Conservation (phyloP, 1,284 basidiomycete genomes). For the Ganoderma resinaceum region DNA sequence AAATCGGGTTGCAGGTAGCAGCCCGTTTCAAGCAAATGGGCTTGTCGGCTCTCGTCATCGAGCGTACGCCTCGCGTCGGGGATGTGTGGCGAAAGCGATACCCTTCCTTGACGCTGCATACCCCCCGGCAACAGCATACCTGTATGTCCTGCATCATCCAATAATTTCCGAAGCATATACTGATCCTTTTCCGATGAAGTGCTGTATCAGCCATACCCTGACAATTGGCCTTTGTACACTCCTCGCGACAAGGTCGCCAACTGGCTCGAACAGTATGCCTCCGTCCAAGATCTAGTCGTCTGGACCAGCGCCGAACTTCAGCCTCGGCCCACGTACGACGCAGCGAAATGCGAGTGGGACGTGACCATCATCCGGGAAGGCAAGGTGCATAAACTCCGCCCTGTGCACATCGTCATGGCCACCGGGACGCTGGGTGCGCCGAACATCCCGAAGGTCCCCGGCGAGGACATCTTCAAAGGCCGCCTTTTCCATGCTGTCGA, state of each 20-base stretch:
- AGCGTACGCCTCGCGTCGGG: conserved; percentile 53
- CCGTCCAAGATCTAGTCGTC: conserved; percentile 65
- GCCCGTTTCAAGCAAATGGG: conserved; percentile 61
- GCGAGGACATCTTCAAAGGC: conserved; percentile 48
- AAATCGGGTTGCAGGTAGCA: conserved; percentile 58
- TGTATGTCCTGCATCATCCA: conserved; percentile 31
- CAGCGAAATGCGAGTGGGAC: conserved; percentile 52
- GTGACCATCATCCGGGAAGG: conserved; percentile 53
- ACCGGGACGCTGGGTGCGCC: conserved; percentile 58
- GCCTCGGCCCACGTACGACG: conserved; percentile 47
- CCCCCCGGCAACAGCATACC: conserved; percentile 43
- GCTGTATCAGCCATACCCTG: conserved; percentile 43
- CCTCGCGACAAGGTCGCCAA: conserved; percentile 55
- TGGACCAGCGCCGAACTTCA: conserved; percentile 61
- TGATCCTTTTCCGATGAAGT: conserved; percentile 37
- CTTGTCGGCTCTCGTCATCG: conserved; percentile 56
- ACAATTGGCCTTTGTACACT: conserved; percentile 39
- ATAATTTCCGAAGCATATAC: background rate
- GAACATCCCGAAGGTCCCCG: conserved; percentile 51
- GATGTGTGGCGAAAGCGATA: conserved; percentile 64
- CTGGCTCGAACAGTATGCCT: conserved; percentile 71
- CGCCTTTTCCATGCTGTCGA: conserved; percentile 49
- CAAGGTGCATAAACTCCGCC: conserved; percentile 50
- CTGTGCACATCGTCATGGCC: conserved; percentile 66
- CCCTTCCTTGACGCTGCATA: conserved; percentile 57